Conservation (phyloP, 768 basidiomycete genomes). For the Panaeolus cyanescens region DNA sequence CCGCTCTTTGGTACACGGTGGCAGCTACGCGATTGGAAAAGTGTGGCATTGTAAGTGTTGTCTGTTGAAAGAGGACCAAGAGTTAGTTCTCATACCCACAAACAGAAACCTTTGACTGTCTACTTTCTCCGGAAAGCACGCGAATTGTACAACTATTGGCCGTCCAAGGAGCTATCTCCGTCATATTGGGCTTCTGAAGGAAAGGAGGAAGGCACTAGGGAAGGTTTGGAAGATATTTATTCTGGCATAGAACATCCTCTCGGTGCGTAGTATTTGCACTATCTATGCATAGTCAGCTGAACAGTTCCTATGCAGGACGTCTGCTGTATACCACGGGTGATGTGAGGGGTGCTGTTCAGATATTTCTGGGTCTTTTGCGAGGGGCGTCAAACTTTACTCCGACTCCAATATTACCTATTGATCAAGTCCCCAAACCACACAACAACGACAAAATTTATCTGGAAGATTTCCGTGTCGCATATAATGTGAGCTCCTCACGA, state of each 20-base stretch:
- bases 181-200: constrained; percentile 82
- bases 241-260: constrained; percentile 80
- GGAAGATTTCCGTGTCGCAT: constrained; percentile 89
- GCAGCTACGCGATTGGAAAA: constrained; percentile 82
- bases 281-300: neutral
- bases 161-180: constrained; percentile 66
- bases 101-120: constrained; percentile 83
- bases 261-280: constrained; percentile 41
- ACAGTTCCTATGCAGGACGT: constrained; percentile 52
- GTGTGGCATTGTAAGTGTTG: constrained; percentile 71
- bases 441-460: constrained; percentile 69
- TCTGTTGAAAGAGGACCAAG: neutral
- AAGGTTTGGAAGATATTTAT: constrained; percentile 63
- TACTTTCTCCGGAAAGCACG: constrained; percentile 77
- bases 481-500: constrained; percentile 53
- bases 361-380: constrained; percentile 75
- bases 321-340: constrained; percentile 92
- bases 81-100: neutral
- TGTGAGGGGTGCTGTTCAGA: constrained; percentile 69
- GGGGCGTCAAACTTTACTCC: constrained; percentile 33
- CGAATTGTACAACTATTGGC: constrained; percentile 53
- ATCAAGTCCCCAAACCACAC: constrained; percentile 23
- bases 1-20: constrained; percentile 77
- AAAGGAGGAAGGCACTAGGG: constrained; percentile 32
- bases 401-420: constrained; percentile 8